Evolutionary conservation across 2,329 filamentous ascomycete genomes (phyloP).

Genomic region (Amphichorda felina): DNA sequence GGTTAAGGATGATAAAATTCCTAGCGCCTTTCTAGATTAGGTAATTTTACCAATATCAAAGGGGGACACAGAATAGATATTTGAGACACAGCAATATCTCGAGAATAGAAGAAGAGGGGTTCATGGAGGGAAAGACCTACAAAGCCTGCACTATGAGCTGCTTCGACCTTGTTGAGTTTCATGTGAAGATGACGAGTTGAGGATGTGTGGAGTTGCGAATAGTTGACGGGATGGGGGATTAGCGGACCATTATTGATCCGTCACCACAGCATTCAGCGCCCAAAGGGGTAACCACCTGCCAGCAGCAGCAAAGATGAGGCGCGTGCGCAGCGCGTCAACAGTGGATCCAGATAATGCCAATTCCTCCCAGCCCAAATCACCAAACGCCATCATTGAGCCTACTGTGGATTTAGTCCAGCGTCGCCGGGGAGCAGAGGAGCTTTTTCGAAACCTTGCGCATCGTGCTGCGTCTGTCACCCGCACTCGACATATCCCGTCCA

Average conservation of each 20-base stretch:
- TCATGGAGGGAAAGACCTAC: too few relatives aligned
- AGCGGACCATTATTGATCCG: background rate
- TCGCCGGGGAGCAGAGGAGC: background rate
- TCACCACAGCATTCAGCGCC: background rate
- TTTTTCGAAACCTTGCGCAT: background rate
- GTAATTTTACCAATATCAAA: too few relatives aligned
- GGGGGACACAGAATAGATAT: too few relatives aligned
- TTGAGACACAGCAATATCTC: too few relatives aligned
- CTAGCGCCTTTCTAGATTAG: too few relatives aligned
- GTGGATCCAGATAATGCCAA: background rate
- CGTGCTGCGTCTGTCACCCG: background rate
- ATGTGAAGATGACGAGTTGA: too few relatives aligned
- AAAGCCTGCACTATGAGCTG: too few relatives aligned
- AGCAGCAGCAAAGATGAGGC: background rate
- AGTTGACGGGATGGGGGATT: too few relatives aligned
- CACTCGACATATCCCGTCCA: background rate
- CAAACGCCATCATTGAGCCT: background rate
- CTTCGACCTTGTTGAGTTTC: too few relatives aligned
- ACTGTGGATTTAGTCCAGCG: background rate
- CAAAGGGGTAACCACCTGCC: background rate
- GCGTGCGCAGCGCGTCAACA: background rate
- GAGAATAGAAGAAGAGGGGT: too few relatives aligned
- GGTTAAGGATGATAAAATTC: too few relatives aligned
- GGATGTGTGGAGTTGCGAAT: too few relatives aligned
- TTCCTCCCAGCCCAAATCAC: background rate